Evolutionary conservation across 257 asterid genomes (phyloP).

Genomic region (Capsicum chinense): DNA sequence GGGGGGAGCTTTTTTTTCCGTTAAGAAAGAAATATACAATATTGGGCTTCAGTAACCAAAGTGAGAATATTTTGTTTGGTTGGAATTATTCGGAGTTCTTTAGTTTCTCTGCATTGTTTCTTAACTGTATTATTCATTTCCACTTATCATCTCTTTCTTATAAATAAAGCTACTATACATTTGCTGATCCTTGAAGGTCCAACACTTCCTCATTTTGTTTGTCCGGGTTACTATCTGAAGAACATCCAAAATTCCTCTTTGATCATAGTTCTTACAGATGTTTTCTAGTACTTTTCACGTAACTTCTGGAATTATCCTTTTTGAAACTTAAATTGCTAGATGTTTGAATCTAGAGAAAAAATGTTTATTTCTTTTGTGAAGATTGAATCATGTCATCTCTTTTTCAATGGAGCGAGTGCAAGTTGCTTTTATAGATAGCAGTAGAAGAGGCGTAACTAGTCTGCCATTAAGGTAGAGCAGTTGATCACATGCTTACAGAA

Average conservation of each 20-base stretch:
- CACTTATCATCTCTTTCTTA: background rate
- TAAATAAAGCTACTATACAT: background rate
- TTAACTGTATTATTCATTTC: background rate
- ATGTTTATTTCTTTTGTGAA: constrained; percentile 7
- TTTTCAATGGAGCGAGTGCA: background rate
- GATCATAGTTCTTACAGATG: background rate
- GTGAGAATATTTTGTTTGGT: background rate
- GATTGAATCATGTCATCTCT: background rate
- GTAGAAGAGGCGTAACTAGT: constrained; percentile 7
- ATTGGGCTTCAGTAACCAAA: background rate
- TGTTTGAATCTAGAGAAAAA: constrained; percentile 18
- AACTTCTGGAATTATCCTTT: background rate
- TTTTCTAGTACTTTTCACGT: background rate
- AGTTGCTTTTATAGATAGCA: background rate
- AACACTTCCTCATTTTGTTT: background rate
- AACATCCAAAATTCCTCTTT: constrained; percentile 3
- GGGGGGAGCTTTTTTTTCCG: background rate
- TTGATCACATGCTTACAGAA: constrained; percentile 1
- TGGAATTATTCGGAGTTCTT: background rate
- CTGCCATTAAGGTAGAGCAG: constrained; percentile 14
- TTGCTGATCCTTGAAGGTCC: background rate
- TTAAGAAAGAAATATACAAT: background rate
- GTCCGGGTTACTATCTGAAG: background rate
- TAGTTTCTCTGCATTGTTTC: constrained; percentile 9
- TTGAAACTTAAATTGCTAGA: background rate